Conservation (phyloP, 2,329 filamentous ascomycete genomes). For the Pestalotiopsis fici region DNA sequence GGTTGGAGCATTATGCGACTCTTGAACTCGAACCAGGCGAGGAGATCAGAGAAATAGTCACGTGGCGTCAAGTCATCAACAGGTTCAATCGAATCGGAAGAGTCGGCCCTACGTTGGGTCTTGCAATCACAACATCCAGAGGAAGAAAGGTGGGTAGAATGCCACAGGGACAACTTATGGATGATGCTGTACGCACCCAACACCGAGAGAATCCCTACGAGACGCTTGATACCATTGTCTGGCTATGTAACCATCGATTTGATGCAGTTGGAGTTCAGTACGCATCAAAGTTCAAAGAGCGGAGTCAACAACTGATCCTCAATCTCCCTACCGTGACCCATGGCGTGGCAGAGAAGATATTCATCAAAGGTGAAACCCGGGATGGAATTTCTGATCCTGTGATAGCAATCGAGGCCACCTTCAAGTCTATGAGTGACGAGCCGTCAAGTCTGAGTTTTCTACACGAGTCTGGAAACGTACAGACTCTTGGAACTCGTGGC, state of each 20-base stretch:
- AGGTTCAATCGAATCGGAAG: conserved; percentile 14
- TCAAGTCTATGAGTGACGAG: conserved; percentile 14
- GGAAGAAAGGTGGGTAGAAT: conserved; percentile 9
- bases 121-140: conserved; percentile 13
- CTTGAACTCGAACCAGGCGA: conserved; percentile 16
- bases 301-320: background rate
- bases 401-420: conserved; percentile 15
- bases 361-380: conserved; percentile 12
- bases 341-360: conserved; percentile 17
- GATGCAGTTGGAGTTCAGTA: conserved; percentile 18
- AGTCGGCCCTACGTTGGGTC: conserved; percentile 15
- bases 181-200: conserved; percentile 14
- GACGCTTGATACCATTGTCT: conserved; percentile 17
- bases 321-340: background rate
- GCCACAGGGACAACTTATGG: background rate
- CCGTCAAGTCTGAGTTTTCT: conserved; percentile 16
- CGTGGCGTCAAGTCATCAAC: conserved; percentile 18
- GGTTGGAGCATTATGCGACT: conserved; percentile 15
- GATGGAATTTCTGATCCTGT: conserved; percentile 12
- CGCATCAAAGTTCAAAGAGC: conserved; percentile 1
- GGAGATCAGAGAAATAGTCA: conserved; percentile 15
- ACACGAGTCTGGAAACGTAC: conserved; percentile 12
- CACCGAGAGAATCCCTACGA: conserved; percentile 20
- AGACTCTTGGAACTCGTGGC: conserved; percentile 14
- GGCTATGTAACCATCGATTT: conserved; percentile 19